phyloP scores from a whole-genome alignment of 305 asterid species.

The Fraxinus sp. region DNA sequence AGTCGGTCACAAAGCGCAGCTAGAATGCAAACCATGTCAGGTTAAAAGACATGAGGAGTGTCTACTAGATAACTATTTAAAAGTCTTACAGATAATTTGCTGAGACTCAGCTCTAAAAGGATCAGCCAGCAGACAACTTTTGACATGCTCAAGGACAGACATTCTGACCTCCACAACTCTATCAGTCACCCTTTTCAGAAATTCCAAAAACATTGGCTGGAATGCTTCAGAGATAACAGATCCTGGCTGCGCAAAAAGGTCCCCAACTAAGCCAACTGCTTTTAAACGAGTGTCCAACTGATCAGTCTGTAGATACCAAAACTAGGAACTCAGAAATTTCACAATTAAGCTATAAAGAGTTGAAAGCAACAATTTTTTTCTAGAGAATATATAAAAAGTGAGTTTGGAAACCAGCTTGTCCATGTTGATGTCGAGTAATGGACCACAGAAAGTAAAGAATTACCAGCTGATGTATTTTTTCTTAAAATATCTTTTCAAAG shows the following conservation, averaged over 20 bases:
- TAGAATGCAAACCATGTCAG: constrained; percentile 45
- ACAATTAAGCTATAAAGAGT: constrained; percentile 3
- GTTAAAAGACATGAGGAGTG: constrained; percentile 20
- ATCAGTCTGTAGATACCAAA: constrained; percentile 69
- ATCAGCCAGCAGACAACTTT: constrained; percentile 66
- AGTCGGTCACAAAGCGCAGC: constrained; percentile 87
- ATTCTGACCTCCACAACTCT: constrained; percentile 63
- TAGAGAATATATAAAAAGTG: constrained; percentile 11
- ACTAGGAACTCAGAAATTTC: constrained; percentile 27
- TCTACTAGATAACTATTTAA: constrained; percentile 12
- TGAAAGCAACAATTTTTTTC: not conserved
- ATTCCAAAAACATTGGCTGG: constrained; percentile 83
- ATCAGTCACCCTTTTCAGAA: constrained; percentile 83
- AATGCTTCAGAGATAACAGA: constrained; percentile 66
- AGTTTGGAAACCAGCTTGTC: constrained; percentile 13
- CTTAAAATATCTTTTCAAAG: not conserved
- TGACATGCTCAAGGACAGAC: constrained; percentile 74
- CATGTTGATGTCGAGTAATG: not conserved
- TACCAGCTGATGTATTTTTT: not conserved
- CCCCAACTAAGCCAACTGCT: constrained; percentile 84
- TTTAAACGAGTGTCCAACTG: constrained; percentile 76
- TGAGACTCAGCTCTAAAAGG: constrained; percentile 75
- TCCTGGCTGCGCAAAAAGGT: constrained; percentile 74
- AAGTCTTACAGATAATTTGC: constrained; percentile 72
- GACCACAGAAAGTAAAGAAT: constrained; percentile 8